These are phyloP conservation scores for Fraxinus floribunda DNA, from an alignment of 305 asterid species.

Conservation along the genomic window DNA sequence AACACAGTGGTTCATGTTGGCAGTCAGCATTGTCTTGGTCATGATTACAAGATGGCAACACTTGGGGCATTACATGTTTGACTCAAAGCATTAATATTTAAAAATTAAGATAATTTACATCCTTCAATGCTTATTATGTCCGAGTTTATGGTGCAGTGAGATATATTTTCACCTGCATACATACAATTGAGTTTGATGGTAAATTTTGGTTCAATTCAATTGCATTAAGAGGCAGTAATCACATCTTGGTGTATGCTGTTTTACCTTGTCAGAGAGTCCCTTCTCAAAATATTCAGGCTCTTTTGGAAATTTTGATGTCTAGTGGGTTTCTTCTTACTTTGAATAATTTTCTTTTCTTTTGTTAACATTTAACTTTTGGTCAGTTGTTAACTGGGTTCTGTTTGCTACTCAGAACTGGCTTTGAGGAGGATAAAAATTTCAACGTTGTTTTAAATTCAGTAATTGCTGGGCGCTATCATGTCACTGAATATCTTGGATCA, in stretches of 20 bases:
- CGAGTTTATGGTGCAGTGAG: not conserved
- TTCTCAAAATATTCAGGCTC: not conserved
- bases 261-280: not conserved
- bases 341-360: not conserved
- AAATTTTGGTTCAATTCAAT: not conserved
- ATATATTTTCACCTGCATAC: not conserved
- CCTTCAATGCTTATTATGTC: conserved; percentile 1
- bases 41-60: not conserved
- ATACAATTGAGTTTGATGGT: conserved; percentile 7
- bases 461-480: conserved; percentile 98
- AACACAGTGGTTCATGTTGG: not conserved
- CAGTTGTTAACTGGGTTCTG: conserved; percentile 26
- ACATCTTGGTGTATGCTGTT: not conserved
- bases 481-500: conserved; percentile 98
- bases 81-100: not conserved
- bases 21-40: not conserved
- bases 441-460: conserved; percentile 87
- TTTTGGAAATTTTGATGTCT: not conserved
- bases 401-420: conserved; percentile 77
- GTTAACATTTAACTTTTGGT: not conserved
- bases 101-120: not conserved
- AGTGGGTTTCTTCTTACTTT: not conserved
- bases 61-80: not conserved
- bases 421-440: conserved; percentile 97
- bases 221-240: not conserved